Base-by-base conservation (phyloP, 2,329 filamentous ascomycete species). In the Rutstroemia sp. region DNA sequence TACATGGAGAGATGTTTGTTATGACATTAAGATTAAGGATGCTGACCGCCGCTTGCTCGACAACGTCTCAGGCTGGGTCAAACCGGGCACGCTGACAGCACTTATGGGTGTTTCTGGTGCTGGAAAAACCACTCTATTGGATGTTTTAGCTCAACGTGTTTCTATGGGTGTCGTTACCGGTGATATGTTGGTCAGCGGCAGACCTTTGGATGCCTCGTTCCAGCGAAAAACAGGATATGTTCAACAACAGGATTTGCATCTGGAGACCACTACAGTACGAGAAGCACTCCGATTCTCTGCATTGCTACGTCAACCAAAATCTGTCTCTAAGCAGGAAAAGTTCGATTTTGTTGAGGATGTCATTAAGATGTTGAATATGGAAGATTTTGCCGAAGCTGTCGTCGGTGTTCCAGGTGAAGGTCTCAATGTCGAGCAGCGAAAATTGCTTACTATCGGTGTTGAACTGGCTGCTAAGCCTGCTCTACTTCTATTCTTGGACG, bases 161-260 rank as follows among this genome's bases (percentile, higher is more conserved):
- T 90, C 88, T 0, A 94, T 94, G 85, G 92, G 92, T 71, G 86
- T 95, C 9, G 89, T 96, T 52, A 85, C 82, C 4, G 92, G 92
- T 52, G 87, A 94, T 64, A 95, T 96, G 86, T 12, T 34, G 30
- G 30, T 34, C 5, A 34, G 30, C 30, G 30, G 30, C 2, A 23
- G 41, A 23, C 54, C 68, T 1, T 63, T 69, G 7, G 63, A 60
- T 4, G 67, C 67, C 1, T 91, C 87, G 1, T 96, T 96, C 79
- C 91, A 95, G 71, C 86, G 91, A 61, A 94, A 92, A 74, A 95
- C 90, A 0, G 92, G 91, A 37, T 96, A 96, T 64, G 91, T 92
- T 41, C 90, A 96, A 69, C 92, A 96, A 70, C 90, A 95, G 70
- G 92, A 96, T 79, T 78, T 96, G 3, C 92, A 96, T 70, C 77